Base-by-base conservation (phyloP, 805 yeast species). In the Ogataea pilisensis region DNA sequence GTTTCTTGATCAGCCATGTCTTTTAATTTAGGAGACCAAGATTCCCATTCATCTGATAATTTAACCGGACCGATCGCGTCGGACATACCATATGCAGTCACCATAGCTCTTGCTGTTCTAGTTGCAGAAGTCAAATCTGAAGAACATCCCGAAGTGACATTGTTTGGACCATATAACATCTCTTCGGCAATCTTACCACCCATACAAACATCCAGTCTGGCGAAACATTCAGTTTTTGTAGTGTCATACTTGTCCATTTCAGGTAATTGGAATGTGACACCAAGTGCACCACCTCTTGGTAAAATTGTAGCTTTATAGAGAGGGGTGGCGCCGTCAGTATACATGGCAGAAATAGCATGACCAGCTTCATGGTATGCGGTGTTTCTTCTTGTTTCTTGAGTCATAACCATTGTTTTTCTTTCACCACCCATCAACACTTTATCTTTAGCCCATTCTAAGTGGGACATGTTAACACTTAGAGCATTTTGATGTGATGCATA, bases 341-440 rank as follows among this genome's bases (percentile, higher is more conserved):
- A 93, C 79, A 93, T 75, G 9, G 99, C 98, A 85, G 91, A 89
- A 43, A 93, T 87, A 4, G 99, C 99, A 67, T 93, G 99, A 4
- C 99, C 99, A 16, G 99, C 99, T 69, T 93, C 99, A 66, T 93
- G 99, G 64, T 82, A 93, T 2, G 99, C 99, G 14, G 99, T 93
- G 50, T 91, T 89, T 54, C 77, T 80, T 64, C 97, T 78, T 0
- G 95, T 78, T 46, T 91, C 96, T 62, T 93, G 97, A 22, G 99
- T 90, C 70, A 93, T 77, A 30, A 93, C 97, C 98, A 91, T 91
- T 20, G 96, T 86, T 67, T 86, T 87, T 63, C 95, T 85, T 54
- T 95, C 99, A 28, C 98, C 98, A 39, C 99, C 99, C 85, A 93
- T 81, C 58, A 95, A 70, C 42, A 95, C 93, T 68, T 93, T 93